Percentiles rank a stretch among this genome's conserved stretches.
Conservation (phyloP, 2,329 filamentous ascomycete genomes). For the Grosmannia huntii region DNA sequence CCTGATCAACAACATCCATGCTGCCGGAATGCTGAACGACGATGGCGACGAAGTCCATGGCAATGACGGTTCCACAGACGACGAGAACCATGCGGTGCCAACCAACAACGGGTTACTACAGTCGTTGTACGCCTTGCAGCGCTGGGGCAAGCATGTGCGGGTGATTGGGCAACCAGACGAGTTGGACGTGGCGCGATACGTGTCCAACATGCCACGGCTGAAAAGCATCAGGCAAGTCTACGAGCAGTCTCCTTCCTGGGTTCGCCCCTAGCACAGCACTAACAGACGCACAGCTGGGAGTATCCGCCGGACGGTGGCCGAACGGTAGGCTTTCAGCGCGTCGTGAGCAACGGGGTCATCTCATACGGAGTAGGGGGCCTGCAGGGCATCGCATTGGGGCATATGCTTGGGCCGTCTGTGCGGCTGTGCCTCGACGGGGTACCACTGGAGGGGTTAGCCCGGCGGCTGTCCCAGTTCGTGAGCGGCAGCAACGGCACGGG, state of each 20-base stretch:
- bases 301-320: neutral
- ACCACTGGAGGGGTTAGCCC: conserved; percentile 2
- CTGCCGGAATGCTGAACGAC: too few relatives aligned
- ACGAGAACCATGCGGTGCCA: neutral
- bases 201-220: neutral
- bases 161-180: neutral
- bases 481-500: neutral
- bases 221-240: neutral
- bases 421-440: neutral
- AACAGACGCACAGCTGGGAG: neutral
- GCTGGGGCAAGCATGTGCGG: neutral
- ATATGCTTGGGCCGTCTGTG: neutral
- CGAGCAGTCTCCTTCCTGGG: neutral
- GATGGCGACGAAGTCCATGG: neutral
- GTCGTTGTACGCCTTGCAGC: neutral
- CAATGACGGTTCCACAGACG: neutral
- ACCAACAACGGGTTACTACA: neutral
- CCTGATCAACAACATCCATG: neutral
- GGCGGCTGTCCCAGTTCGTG: neutral
- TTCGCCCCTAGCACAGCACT: neutral
- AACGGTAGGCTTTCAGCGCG: neutral
- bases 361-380: conserved; percentile 1
- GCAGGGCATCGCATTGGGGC: conserved; percentile 6
- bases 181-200: neutral
- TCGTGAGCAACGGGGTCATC: neutral